phyloP scores from a whole-genome alignment of 2,329 filamentous ascomycete genomes.

The Sporothrix variecibatus region DNA sequence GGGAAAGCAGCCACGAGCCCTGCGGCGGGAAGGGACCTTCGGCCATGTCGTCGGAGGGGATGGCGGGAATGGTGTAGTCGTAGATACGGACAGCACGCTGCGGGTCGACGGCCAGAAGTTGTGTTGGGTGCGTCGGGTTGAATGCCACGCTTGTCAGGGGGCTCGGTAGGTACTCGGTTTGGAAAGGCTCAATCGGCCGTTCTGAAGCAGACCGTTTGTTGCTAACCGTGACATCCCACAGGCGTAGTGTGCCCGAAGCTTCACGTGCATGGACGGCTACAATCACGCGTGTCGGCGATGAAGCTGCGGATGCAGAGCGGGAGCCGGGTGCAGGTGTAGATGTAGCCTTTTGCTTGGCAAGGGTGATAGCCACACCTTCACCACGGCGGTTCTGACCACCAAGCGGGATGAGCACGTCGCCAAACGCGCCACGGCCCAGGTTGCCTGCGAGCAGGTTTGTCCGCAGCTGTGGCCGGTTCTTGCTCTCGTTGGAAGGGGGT shows the following conservation, averaged over 20 bases:
- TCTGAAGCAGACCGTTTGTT: slow-evolving; percentile 32
- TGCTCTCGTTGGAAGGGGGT: slow-evolving; percentile 62
- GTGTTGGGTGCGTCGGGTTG: slow-evolving; percentile 60
- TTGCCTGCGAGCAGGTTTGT: slow-evolving; percentile 53
- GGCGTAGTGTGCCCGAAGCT: slow-evolving; percentile 57
- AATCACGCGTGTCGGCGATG: slow-evolving; percentile 47
- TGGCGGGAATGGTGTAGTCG: slow-evolving; percentile 58
- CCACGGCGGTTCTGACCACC: slow-evolving; percentile 55
- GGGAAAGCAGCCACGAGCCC: slow-evolving; percentile 65
- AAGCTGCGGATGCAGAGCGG: slow-evolving; percentile 29
- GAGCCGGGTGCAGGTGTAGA: slow-evolving; percentile 26
- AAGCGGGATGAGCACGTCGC: slow-evolving; percentile 58
- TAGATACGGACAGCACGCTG: slow-evolving; percentile 62
- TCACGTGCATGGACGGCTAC: slow-evolving; percentile 63
- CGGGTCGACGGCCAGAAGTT: slow-evolving; percentile 59
- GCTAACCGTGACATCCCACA: slow-evolving; percentile 61
- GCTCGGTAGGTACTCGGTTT: slow-evolving; percentile 59
- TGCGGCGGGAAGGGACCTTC: slow-evolving; percentile 56
- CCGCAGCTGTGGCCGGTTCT: slow-evolving; percentile 56
- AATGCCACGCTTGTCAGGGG: slow-evolving; percentile 60
- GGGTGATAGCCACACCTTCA: slow-evolving; percentile 57
- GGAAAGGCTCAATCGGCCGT: slow-evolving; percentile 53
- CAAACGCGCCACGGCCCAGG: slow-evolving; percentile 64
- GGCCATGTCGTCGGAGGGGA: slow-evolving; percentile 53
- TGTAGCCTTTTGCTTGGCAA: slow-evolving; percentile 32